These are phyloP conservation scores for Boletus subparvulus DNA, from an alignment of 768 basidiomycete species.

Conservation along the genomic window DNA sequence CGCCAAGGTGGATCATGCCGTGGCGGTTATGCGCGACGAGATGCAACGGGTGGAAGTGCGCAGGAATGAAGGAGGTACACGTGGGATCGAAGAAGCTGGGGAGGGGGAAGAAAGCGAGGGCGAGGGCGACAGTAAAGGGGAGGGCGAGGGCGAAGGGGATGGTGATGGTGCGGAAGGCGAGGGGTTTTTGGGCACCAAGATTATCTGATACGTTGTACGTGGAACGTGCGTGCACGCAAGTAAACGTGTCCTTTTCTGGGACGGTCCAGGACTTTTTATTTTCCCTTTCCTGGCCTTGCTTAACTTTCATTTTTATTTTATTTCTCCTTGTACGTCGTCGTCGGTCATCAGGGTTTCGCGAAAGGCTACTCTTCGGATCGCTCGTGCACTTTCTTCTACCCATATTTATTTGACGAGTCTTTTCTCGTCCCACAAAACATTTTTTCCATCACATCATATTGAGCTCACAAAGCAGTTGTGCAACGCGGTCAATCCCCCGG, in stretches of 20 bases:
- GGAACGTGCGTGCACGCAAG: not conserved
- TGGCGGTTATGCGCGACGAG: slow-evolving; percentile 77
- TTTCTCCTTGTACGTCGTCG: not conserved
- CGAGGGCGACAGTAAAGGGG: slow-evolving; percentile 21
- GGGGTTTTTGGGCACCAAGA: slow-evolving; percentile 29
- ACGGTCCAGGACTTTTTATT: no score
- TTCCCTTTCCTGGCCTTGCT: not conserved
- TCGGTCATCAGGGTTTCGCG: not conserved
- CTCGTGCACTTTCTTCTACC: not conserved
- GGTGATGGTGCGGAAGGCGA: slow-evolving; percentile 35
- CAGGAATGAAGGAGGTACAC: slow-evolving; percentile 14
- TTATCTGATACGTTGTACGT: slow-evolving; percentile 11
- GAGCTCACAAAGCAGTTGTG: not conserved
- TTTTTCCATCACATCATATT: not conserved
- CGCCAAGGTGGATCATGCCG: slow-evolving; percentile 81
- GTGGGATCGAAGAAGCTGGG: slow-evolving; percentile 20
- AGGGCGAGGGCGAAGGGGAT: slow-evolving; percentile 17
- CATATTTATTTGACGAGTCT: not conserved
- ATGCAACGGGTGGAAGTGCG: slow-evolving; percentile 65
- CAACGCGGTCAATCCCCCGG: no score
- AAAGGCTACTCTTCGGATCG: not conserved
- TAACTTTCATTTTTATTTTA: not conserved
- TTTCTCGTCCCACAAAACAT: no score
- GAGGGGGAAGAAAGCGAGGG: slow-evolving; percentile 30
- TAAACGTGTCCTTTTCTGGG: not conserved